Evolutionary conservation across 768 basidiomycete genomes (phyloP).

Genomic region (Podaxis rugospora): DNA sequence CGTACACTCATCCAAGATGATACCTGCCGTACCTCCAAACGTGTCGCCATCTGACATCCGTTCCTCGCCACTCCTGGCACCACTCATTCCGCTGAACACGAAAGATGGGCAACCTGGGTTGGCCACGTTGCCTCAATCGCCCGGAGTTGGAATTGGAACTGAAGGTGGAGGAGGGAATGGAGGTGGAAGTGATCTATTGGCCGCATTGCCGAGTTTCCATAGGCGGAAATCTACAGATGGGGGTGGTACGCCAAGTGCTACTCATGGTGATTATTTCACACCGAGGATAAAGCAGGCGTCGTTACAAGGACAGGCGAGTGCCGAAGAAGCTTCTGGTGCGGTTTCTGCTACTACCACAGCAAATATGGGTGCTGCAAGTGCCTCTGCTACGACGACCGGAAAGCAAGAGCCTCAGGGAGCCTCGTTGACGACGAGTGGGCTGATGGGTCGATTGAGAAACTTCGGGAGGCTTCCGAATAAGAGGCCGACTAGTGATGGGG

Average conservation of each 20-base stretch:
- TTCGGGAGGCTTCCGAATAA: slow-evolving; percentile 59
- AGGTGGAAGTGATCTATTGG: neutral
- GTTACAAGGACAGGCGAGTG: slow-evolving; percentile 27
- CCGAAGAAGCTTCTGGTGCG: slow-evolving; percentile 17
- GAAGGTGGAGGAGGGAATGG: neutral
- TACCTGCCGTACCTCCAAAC: slow-evolving; percentile 56
- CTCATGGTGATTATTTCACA: slow-evolving; percentile 52
- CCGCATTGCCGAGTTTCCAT: neutral
- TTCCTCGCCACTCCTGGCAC: slow-evolving; percentile 53
- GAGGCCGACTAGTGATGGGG: slow-evolving; percentile 28
- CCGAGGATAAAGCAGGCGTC: slow-evolving; percentile 42
- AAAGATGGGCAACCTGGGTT: slow-evolving; percentile 21
- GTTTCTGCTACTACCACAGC: slow-evolving; percentile 4
- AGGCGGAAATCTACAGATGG: slow-evolving; percentile 29
- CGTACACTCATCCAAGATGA: slow-evolving; percentile 59
- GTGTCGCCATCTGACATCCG: slow-evolving; percentile 30
- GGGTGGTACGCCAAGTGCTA: slow-evolving; percentile 23
- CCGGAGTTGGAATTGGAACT: slow-evolving; percentile 26
- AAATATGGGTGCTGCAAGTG: neutral
- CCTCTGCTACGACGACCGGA: neutral
- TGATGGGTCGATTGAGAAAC: slow-evolving; percentile 79
- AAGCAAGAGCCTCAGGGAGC: slow-evolving; percentile 33
- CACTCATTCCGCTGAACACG: slow-evolving; percentile 48
- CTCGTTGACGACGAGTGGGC: slow-evolving; percentile 50
- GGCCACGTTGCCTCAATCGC: slow-evolving; percentile 40